Evolutionary conservation across 306 rosid genomes (phyloP).

Genomic region (Castanea crenata): DNA sequence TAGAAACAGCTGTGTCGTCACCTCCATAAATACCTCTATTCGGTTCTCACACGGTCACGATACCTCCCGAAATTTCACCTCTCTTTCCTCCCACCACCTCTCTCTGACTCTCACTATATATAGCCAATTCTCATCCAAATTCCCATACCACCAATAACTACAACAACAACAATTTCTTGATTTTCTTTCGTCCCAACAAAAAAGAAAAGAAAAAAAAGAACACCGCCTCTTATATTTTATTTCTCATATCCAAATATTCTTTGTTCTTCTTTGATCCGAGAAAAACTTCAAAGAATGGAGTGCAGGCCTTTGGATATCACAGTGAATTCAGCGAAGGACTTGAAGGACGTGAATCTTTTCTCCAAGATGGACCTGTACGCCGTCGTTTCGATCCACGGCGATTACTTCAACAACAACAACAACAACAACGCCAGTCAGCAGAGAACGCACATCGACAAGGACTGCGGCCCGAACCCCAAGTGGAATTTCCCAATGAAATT

Average conservation of each 20-base stretch:
- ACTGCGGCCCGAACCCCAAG: conserved; percentile 40
- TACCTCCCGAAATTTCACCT: neutral
- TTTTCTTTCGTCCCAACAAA: neutral
- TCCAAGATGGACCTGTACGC: conserved; percentile 65
- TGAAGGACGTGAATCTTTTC: conserved; percentile 43
- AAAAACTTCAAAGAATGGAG: conserved; percentile 31
- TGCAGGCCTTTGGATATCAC: conserved; percentile 37
- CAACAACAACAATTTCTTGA: neutral
- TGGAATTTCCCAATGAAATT: conserved; percentile 41
- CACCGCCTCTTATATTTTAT: too few species aligned
- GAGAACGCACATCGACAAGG: conserved; percentile 37
- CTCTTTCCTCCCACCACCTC: neutral
- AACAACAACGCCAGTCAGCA: conserved; percentile 8
- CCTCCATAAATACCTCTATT: neutral
- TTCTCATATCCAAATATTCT: neutral
- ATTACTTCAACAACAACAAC: neutral
- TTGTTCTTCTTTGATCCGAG: neutral
- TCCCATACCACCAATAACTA: neutral
- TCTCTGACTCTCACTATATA: neutral
- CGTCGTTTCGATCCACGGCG: conserved; percentile 41
- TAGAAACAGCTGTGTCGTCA: too few species aligned
- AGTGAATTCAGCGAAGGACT: conserved; percentile 31
- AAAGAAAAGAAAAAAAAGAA: too few species aligned
- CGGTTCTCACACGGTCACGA: neutral
- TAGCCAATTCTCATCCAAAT: neutral